Base-by-base conservation (phyloP, 2,329 filamentous ascomycete species). In the Talaromyces sp. region DNA sequence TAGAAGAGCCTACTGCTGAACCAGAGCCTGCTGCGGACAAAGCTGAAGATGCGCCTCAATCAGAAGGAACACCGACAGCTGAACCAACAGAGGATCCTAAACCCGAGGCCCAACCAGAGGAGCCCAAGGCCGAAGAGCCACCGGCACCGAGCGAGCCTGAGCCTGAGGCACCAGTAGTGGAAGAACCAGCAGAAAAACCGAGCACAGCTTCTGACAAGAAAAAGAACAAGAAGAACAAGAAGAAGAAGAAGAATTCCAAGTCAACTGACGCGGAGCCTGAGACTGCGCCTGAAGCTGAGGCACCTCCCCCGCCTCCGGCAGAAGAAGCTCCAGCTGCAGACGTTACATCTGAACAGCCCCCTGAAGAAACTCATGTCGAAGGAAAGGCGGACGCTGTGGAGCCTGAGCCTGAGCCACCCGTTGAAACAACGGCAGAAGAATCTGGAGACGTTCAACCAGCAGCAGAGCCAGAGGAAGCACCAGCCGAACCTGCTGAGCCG, bases 391-490 rank as follows among this genome's bases (percentile, higher is more conserved):
- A 17, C n/a, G 46, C 17, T 11, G 37, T n/a, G 13, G 47, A 49
- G 16, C 27, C 49, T 10, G 41, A 40, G 17, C 16, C 49, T 11
- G 49, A 37, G 17, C 8, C 32, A 2, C 22, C 47, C 19, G 53
- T 60, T 46, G 65, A 63, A 24, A 20, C 53, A 27, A 33, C 45
- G 16, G 46, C 54, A 16, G 51, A 52, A 45, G 44, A 57, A 30
- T 47, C 54, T 35, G 33, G 33, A 7, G 33, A 35, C n/a, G 33
- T 14, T n/a, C 33, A 13, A n/a, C 33, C 33, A 35, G 13, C 14
- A 46, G 54, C 62, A 14, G 17, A 3, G 10, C 11, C 41, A 20
- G 44, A 35, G 33, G 33, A 35, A 35, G 11, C 33, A n/a, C 11
- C 13, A 16, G 33, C 33, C n/a, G 9, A 44, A 2, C 5, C 32